Base-by-base conservation (phyloP, 2,329 filamentous ascomycete species). In the Sclerotinia sclerotiorum region DNA sequence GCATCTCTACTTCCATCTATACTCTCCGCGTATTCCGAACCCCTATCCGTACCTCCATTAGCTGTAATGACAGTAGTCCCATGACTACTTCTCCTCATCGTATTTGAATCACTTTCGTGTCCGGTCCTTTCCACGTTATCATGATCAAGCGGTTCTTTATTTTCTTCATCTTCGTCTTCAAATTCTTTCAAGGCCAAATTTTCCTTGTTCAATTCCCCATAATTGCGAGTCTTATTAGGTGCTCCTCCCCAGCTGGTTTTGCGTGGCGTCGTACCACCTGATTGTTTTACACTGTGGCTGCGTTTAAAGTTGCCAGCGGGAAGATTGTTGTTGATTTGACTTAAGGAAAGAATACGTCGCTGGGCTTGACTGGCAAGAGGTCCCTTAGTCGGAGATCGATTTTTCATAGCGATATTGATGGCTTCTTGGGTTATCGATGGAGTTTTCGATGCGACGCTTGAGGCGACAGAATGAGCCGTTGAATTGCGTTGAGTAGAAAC, bases 341-440 rank as follows among this genome's bases (percentile, higher is more conserved):
- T 96, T 48, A 98, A 86, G 63, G 93, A 97, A 69, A 96, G 86
- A 75, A 98, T 97, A 61, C 95, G 88, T 52, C 94, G 86, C 77
- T 88, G 85, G 24, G 82, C 81, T 60, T 84, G 80, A 24, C 80
- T 82, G 2, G 86, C 75, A 56, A 73, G 70, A 2, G 76, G 76
- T 3, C 74, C 71, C 32, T 48, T 74, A 13, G 69, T 64, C 24
- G 74, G 35, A 42, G 73, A 73, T 51, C 77, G 74, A 35, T 75
- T 77, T 5, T 81, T 80, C 70, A 88, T 81, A 2, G 85, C 84
- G 76, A 88, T 83, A 73, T 80, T 84, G 69, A 88, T 80, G 10
- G 81, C 83, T 46, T 72, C 76, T 81, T 85, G 75, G n/a, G 76
- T 76, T 51, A 68, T 69, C 24, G 72, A 68, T 27, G 74, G 74